A percentile compares a stretch with the other conserved stretches of the same genome.
These are phyloP conservation scores for Nakazawaea anatomiae DNA, from an alignment of 805 yeast species.

Conservation along the genomic window DNA sequence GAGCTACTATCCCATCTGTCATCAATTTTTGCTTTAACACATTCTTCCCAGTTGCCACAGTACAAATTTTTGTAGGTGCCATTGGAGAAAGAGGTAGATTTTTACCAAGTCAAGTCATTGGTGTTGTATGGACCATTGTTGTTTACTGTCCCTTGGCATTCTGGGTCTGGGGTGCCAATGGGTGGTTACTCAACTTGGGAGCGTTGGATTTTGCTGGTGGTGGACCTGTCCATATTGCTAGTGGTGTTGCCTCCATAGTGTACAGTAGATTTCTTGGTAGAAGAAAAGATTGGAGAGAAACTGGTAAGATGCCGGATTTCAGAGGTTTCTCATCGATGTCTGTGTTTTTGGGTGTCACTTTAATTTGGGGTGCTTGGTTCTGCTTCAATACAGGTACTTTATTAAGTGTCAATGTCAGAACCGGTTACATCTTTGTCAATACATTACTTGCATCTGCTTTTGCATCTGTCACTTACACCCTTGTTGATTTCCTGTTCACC, in stretches of 20 bases:
- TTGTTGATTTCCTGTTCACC: constrained; percentile 33
- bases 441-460: constrained; percentile 47
- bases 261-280: constrained; percentile 38
- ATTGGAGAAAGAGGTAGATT: constrained; percentile 38
- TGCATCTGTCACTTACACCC: constrained; percentile 39
- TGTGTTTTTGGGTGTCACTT: constrained; percentile 37
- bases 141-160: constrained; percentile 40
- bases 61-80: constrained; percentile 40
- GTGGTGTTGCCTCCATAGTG: constrained; percentile 37
- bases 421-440: constrained; percentile 40
- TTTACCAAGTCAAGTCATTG: constrained; percentile 35
- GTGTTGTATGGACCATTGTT: constrained; percentile 34
- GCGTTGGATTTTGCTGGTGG: constrained; percentile 45
- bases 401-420: constrained; percentile 32
- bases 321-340: constrained; percentile 31
- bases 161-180: constrained; percentile 41
- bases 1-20: constrained; percentile 43
- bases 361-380: constrained; percentile 45
- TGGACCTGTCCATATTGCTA: constrained; percentile 42
- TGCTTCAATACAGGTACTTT: constrained; percentile 43
- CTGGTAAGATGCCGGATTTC: constrained; percentile 14
- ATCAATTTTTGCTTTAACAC: constrained; percentile 37
- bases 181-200: constrained; percentile 38
- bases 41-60: constrained; percentile 43
- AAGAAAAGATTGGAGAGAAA: constrained; percentile 23